These are phyloP conservation scores for Metarhizium album DNA, from an alignment of 2,329 filamentous ascomycete genomes.

Conservation along the genomic window DNA sequence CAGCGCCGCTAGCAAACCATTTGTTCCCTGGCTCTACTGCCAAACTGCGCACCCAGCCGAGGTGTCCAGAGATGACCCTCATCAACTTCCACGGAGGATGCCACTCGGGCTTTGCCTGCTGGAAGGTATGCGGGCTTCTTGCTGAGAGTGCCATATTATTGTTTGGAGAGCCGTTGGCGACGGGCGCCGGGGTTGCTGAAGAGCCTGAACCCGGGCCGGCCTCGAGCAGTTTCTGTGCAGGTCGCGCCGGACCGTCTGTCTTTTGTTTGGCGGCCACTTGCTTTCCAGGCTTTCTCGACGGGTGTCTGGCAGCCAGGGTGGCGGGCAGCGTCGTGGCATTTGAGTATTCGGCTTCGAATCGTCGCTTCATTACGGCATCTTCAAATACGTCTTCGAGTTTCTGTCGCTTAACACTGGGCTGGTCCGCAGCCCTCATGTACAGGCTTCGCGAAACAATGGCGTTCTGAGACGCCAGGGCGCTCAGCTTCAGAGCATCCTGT, in stretches of 20 bases:
- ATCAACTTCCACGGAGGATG: conserved; percentile 98
- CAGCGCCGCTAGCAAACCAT: conserved; percentile 94
- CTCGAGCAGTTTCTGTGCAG: conserved; percentile 29
- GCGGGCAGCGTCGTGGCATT: conserved; percentile 67
- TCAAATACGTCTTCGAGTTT: conserved; percentile 25
- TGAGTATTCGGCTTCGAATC: conserved; percentile 65
- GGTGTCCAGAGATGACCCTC: conserved; percentile 90
- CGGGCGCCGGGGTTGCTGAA: not conserved
- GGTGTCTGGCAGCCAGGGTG: conserved; percentile 69
- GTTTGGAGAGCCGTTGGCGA: not conserved
- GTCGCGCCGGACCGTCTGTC: conserved; percentile 37
- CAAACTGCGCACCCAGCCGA: conserved; percentile 86
- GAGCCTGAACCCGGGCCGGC: conserved; percentile 12
- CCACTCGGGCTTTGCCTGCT: conserved; percentile 72
- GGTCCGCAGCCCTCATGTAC: conserved; percentile 18
- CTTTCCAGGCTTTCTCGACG: conserved; percentile 30
- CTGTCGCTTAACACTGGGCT: conserved; percentile 24
- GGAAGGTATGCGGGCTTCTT: conserved; percentile 18
- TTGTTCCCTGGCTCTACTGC: conserved; percentile 93
- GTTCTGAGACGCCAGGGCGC: conserved; percentile 24
- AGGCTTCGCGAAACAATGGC: conserved; percentile 21
- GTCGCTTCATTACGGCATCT: conserved; percentile 27
- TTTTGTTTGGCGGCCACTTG: conserved; percentile 12
- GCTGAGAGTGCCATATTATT: conserved; percentile 23
- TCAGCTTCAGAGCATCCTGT: conserved; percentile 23